Base-by-base conservation (phyloP, 192 early-diverging fungal genomes). In the Entomortierella parvispora region DNA sequence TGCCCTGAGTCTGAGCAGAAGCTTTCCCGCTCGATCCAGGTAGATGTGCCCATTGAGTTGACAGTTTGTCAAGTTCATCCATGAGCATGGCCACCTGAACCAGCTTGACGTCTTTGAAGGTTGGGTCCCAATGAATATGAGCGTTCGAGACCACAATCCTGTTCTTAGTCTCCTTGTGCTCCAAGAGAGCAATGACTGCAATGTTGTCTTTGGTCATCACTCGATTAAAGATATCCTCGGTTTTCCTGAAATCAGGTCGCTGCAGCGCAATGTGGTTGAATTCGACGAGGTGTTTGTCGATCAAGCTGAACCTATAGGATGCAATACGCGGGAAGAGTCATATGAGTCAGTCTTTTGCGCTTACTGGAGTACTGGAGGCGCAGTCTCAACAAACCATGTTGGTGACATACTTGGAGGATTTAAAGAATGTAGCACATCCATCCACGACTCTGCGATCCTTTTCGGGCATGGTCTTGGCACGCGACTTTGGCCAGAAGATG, bases 201-300 rank as follows among this genome's bases (percentile, higher is more conserved):
- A 98, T 92, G 74, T 98, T 98, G 84, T 98, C 96, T 80, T 96
- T 96, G 58, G 93, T 89, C 92, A 95, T 95, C 22, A 98, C 93
- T 20, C 96, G 91, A 77, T 98, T 96, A 80, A 94, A 94, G 45
- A 97, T 89, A 77, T 97, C 96, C 32, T 93, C 95, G 29, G 88
- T 90, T 69, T 93, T 90, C 42, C 91, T 91, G 43, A 96, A 91
- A 69, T 96, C 95, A 26, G 90, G 86, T 63, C 91, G 82, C 52
- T 88, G 86, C 81, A 96, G 87, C 14, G 93, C 94, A 56, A 90
- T 88, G 77, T 95, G 95, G 79, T 96, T 93, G 85, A 95, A 98
- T 83, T 98, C 96, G 32, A 98, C 84, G 58, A 91, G 62, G 50
- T 93, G 89, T 66, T 93, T 88, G n/a, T 95, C 92, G 43, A 93